Conservation (phyloP, 1,284 basidiomycete genomes). For the Ceratobasidium sp. region DNA sequence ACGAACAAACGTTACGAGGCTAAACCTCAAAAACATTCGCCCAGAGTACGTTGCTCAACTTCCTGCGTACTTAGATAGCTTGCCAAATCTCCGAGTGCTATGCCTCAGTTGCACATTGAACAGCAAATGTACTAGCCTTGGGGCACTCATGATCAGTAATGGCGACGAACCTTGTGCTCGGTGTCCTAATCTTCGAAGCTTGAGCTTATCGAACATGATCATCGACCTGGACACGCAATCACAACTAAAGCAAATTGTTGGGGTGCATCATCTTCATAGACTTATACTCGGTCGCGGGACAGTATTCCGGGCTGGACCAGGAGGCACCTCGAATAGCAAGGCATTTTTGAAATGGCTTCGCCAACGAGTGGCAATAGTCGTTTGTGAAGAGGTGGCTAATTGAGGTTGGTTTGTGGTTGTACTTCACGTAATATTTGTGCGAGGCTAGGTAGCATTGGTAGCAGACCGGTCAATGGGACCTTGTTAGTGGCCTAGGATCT, state of each 20-base stretch:
- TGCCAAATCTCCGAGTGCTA: background rate
- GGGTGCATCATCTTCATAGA: background rate
- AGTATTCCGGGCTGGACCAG: background rate
- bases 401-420: background rate
- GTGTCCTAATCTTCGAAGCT: background rate
- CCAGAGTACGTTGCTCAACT: background rate
- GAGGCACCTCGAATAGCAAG: background rate
- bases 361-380: background rate
- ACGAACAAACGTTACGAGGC: background rate
- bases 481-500: too few relatives aligned
- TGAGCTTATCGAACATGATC: background rate
- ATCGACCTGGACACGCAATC: background rate
- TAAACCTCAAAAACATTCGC: background rate
- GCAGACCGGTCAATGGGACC: too few relatives aligned
- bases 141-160: background rate
- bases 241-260: background rate
- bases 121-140: background rate
- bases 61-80: background rate
- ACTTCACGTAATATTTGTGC: background rate
- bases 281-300: background rate
- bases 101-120: background rate
- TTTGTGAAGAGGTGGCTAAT: background rate
- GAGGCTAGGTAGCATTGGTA: too few relatives aligned
- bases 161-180: background rate
- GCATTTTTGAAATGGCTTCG: background rate